Percentiles rank a stretch among this genome's conserved stretches.
Evolutionary conservation across 1,284 basidiomycete genomes (phyloP).

Genomic region (Ustilago trichophora): DNA sequence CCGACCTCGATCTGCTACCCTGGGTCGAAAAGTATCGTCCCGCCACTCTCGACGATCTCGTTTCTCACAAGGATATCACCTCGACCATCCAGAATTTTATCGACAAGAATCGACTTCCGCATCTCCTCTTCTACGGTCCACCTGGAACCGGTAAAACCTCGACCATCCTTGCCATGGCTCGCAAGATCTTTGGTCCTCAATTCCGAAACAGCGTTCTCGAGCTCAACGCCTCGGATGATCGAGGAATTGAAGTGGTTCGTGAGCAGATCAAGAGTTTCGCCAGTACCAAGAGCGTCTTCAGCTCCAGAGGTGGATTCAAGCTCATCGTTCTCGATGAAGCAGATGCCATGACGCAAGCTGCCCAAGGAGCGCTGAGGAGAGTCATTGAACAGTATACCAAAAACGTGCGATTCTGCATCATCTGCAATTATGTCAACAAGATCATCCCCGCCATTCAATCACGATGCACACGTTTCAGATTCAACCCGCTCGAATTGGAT

Average conservation of each 20-base stretch:
- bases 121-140: constrained; percentile 96
- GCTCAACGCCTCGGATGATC: constrained; percentile 97
- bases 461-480: constrained; percentile 92
- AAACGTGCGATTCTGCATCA: constrained; percentile 98
- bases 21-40: constrained; percentile 67
- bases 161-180: constrained; percentile 94
- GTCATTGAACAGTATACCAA: constrained; percentile 98
- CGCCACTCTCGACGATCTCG: constrained; percentile 59
- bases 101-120: constrained; percentile 90
- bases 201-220: constrained; percentile 89
- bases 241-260: constrained; percentile 96
- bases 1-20: constrained; percentile 38
- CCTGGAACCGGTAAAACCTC: constrained; percentile 97
- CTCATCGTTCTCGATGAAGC: constrained; percentile 98
- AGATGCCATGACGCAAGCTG: constrained; percentile 99
- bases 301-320: constrained; percentile 75
- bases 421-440: constrained; percentile 99
- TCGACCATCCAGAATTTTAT: constrained; percentile 77
- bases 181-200: constrained; percentile 87
- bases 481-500: constrained; percentile 87
- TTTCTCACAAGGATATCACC: constrained; percentile 65
- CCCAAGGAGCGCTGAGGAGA: constrained; percentile 78
- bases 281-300: constrained; percentile 86
- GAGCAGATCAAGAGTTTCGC: constrained; percentile 99
- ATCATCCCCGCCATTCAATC: constrained; percentile 98